Conservation (phyloP, 345 rosid species). For the Populus pruinosa region DNA sequence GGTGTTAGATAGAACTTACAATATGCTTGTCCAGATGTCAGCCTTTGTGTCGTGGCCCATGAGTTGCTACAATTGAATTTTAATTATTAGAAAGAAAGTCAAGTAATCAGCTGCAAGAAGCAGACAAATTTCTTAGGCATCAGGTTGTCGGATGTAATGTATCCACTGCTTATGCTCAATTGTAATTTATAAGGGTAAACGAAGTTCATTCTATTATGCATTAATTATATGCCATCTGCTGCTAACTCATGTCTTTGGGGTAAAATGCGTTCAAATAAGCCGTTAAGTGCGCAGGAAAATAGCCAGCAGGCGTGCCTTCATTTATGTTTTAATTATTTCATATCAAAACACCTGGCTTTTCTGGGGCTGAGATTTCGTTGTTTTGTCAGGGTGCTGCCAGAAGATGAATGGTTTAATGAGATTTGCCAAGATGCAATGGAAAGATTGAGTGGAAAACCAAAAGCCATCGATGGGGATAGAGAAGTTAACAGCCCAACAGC, state of each 20-base stretch:
- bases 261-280: neutral
- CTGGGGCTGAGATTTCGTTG: neutral
- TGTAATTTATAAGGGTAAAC: neutral
- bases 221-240: neutral
- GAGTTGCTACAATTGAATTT: too few species aligned
- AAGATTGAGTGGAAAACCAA: conserved; percentile 79
- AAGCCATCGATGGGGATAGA: conserved; percentile 69
- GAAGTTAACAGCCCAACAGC: conserved; percentile 91
- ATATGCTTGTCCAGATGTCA: too few species aligned
- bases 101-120: neutral
- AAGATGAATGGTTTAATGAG: conserved; percentile 87
- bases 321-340: neutral
- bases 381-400: conserved; percentile 68
- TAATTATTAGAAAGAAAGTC: neutral
- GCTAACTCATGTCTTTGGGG: neutral
- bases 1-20: too few species aligned
- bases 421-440: conserved; percentile 79
- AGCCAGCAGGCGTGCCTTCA: neutral
- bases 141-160: neutral
- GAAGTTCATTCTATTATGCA: neutral
- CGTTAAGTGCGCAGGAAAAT: neutral
- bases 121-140: neutral
- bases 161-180: neutral
- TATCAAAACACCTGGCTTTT: conserved; percentile 2
- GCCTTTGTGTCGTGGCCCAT: too few species aligned